Conservation (phyloP, 2,329 filamentous ascomycete species). For the Colletotrichum lupini region DNA sequence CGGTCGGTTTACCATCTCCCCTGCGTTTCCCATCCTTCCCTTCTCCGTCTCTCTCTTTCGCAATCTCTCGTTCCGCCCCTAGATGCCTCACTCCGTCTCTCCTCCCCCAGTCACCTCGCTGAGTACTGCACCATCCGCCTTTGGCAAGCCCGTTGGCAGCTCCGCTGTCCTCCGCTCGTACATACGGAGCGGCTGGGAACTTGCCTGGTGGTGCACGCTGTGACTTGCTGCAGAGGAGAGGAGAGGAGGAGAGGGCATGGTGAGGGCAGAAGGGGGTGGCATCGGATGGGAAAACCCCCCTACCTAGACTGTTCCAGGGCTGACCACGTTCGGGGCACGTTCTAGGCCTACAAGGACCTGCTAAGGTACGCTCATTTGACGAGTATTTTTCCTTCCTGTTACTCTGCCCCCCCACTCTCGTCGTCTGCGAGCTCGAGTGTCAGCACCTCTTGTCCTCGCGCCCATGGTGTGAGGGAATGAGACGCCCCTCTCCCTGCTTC, state of each 20-base stretch:
- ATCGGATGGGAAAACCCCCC: not conserved
- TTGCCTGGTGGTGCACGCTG: not conserved
- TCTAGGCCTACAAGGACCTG: slow-evolving; percentile 52
- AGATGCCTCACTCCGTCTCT: not conserved
- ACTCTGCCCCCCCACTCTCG: not conserved
- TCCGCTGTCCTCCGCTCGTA: slow-evolving; percentile 7
- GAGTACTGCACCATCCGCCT: not conserved
- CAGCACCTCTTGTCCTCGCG: slow-evolving; percentile 8
- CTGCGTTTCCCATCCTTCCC: not conserved
- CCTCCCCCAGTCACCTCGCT: not conserved
- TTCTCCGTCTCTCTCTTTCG: not conserved
- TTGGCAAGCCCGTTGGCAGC: slow-evolving; percentile 1
- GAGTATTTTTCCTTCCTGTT: slow-evolving; percentile 21
- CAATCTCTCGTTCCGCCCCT: slow-evolving; percentile 10
- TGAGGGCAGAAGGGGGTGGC: slow-evolving; percentile 9
- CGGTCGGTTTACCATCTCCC: not conserved
- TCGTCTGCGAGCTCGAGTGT: slow-evolving; percentile 6
- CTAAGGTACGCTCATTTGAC: slow-evolving; percentile 41
- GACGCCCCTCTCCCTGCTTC: slow-evolving; percentile 3
- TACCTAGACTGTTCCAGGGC: slow-evolving; percentile 20
- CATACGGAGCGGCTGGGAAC: not conserved
- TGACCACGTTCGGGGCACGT: slow-evolving; percentile 36
- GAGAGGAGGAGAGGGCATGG: not conserved
- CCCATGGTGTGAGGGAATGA: slow-evolving; percentile 20
- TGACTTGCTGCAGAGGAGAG: not conserved